phyloP scores from a whole-genome alignment of 192 early-diverging fungal genomes.

The Coemansia sp. region DNA sequence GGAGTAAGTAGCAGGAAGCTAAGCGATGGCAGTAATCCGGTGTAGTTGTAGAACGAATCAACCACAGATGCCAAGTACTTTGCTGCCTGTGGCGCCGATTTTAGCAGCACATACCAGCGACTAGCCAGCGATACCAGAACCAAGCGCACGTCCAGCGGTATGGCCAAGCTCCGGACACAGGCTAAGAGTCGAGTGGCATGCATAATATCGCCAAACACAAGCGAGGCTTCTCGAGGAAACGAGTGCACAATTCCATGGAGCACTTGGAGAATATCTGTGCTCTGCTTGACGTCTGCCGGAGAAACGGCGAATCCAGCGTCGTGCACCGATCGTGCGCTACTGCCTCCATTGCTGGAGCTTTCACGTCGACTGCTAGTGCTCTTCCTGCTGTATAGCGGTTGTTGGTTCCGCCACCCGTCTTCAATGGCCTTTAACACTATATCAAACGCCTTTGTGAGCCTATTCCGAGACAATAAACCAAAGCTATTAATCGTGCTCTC shows the following conservation, averaged over 20 bases:
- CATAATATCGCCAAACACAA: not conserved
- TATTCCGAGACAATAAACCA: conserved; percentile 1
- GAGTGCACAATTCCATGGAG: conserved; percentile 25
- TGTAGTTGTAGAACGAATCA: conserved; percentile 14
- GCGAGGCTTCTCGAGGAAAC: conserved; percentile 18
- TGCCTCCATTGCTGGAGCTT: not conserved
- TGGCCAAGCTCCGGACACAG: not conserved
- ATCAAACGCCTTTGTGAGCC: conserved; percentile 9
- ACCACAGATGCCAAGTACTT: conserved; percentile 17
- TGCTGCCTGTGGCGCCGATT: not conserved
- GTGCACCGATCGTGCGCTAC: not conserved
- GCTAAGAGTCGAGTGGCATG: conserved; percentile 11
- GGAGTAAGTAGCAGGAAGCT: conserved; percentile 14
- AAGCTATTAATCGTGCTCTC: not conserved
- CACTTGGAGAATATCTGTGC: conserved; percentile 16
- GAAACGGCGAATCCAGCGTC: not conserved
- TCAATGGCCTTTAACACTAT: conserved; percentile 13
- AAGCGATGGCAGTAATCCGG: conserved; percentile 4
- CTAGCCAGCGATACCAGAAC: conserved; percentile 11
- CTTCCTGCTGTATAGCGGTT: not conserved
- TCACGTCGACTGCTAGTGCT: not conserved
- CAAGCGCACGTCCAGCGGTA: conserved; percentile 26
- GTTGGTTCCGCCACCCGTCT: conserved; percentile 10
- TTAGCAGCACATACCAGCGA: conserved; percentile 24
- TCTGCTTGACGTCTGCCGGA: not conserved